Percentiles rank a stretch among this genome's conserved stretches.
These are phyloP conservation scores for Cadophora malorum DNA, from an alignment of 2,329 filamentous ascomycete species.

Conservation along the genomic window DNA sequence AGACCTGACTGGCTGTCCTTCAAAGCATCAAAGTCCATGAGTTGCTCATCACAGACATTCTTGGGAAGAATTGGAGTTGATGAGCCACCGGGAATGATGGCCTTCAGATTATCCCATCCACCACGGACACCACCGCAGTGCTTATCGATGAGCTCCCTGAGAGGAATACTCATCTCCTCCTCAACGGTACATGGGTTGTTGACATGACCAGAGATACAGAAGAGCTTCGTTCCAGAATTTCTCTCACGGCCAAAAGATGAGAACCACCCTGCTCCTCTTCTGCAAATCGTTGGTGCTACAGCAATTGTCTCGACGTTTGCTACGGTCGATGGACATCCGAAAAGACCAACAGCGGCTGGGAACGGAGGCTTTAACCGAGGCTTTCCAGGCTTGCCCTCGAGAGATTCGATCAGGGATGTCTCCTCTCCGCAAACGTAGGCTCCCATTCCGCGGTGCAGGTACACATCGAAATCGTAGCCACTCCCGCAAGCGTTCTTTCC, in stretches of 20 bases:
- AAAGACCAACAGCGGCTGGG: slow-evolving; percentile 94
- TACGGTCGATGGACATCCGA: slow-evolving; percentile 97
- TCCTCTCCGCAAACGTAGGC: slow-evolving; percentile 99
- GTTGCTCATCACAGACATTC: slow-evolving; percentile 86
- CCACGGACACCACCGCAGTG: slow-evolving; percentile 97
- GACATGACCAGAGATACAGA: slow-evolving; percentile 97
- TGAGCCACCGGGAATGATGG: slow-evolving; percentile 93
- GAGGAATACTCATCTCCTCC: slow-evolving; percentile 98
- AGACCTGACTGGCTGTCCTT: slow-evolving; percentile 98
- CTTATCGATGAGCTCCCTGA: slow-evolving; percentile 95
- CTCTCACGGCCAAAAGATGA: slow-evolving; percentile 92
- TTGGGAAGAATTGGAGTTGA: slow-evolving; percentile 96
- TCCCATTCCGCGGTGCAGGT: slow-evolving; percentile 93
- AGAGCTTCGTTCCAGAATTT: slow-evolving; percentile 97
- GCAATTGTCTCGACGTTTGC: slow-evolving; percentile 98
- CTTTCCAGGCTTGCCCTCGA: slow-evolving; percentile 98
- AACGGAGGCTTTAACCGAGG: slow-evolving; percentile 98
- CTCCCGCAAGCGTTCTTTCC: slow-evolving; percentile 98
- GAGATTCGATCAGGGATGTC: slow-evolving; percentile 95
- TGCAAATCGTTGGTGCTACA: slow-evolving; percentile 93
- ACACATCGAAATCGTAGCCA: slow-evolving; percentile 98
- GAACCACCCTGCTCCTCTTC: slow-evolving; percentile 93
- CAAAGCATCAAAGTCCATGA: slow-evolving; percentile 98
- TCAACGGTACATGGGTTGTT: slow-evolving; percentile 98
- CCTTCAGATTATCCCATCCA: slow-evolving; percentile 97